These are phyloP conservation scores for Pseudocercospora fuligena DNA, from an alignment of 2,329 filamentous ascomycete species.

Conservation along the genomic window DNA sequence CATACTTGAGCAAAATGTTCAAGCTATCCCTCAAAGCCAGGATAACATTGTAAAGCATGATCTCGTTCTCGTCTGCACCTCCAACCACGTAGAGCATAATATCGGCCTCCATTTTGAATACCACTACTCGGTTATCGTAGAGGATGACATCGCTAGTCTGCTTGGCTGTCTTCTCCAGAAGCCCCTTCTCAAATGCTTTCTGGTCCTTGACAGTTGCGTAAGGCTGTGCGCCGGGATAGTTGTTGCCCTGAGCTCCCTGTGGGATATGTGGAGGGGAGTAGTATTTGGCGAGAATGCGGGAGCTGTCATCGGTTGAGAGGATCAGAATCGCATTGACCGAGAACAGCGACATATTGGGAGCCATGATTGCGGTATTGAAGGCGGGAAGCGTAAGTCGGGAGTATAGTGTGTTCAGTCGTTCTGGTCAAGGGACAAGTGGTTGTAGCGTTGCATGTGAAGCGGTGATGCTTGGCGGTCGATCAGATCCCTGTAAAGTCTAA, in stretches of 20 bases:
- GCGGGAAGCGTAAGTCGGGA: not conserved
- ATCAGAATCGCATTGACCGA: conserved; percentile 58
- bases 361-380: conserved; percentile 45
- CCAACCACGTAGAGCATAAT: conserved; percentile 96
- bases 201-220: conserved; percentile 91
- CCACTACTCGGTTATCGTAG: conserved; percentile 93
- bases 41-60: conserved; percentile 89
- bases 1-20: conserved; percentile 89
- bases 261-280: conserved; percentile 74
- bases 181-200: conserved; percentile 94
- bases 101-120: conserved; percentile 98
- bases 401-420: not conserved
- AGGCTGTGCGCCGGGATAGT: conserved; percentile 71
- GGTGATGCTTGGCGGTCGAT: not conserved
- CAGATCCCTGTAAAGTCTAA: not conserved
- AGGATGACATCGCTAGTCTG: conserved; percentile 95
- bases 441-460: conserved; percentile 10
- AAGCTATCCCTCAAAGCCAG: conserved; percentile 88
- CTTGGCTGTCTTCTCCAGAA: conserved; percentile 94
- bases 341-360: conserved; percentile 60
- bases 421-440: conserved; percentile 2
- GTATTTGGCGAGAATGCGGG: conserved; percentile 93
- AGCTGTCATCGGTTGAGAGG: conserved; percentile 78
- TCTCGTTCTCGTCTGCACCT: conserved; percentile 91
- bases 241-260: conserved; percentile 60